These are phyloP conservation scores for Tuber magnatum DNA, from an alignment of 495 filamentous ascomycete genomes.

Conservation along the genomic window DNA sequence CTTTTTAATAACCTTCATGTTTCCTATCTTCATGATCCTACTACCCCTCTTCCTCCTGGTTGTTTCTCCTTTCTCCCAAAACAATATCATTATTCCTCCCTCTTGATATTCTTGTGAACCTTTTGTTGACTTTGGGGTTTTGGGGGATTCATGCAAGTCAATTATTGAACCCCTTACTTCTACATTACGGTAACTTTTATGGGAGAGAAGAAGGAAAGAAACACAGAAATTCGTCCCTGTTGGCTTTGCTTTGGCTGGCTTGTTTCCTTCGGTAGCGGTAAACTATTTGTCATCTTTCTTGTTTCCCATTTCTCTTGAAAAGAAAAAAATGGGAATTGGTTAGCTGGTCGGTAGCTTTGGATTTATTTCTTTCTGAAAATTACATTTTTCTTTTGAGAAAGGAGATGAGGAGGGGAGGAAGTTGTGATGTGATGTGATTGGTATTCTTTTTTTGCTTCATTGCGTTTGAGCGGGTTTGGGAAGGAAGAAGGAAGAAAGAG, in stretches of 20 bases:
- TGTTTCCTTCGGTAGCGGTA: background rate
- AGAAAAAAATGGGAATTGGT: background rate
- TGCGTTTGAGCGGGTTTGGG: background rate
- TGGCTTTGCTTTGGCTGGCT: background rate
- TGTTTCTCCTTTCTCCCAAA: slow-evolving; percentile 9
- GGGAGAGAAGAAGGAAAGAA: background rate
- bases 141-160: background rate
- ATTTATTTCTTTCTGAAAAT: background rate
- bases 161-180: background rate
- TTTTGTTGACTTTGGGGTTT: background rate
- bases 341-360: background rate
- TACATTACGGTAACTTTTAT: background rate
- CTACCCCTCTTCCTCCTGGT: slow-evolving; percentile 7
- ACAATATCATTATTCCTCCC: background rate
- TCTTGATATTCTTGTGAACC: background rate
- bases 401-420: background rate
- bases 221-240: background rate
- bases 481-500: background rate
- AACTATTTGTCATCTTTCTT: background rate
- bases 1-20: slow-evolving; percentile 14
- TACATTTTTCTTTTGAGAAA: background rate
- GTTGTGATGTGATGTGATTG: background rate
- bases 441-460: background rate
- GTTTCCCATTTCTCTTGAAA: background rate
- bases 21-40: background rate